Percentiles rank a stretch among this genome's conserved stretches.
These are phyloP conservation scores for Aspergillus pseudoterreus DNA, from an alignment of 2,329 filamentous ascomycete genomes.

Conservation along the genomic window DNA sequence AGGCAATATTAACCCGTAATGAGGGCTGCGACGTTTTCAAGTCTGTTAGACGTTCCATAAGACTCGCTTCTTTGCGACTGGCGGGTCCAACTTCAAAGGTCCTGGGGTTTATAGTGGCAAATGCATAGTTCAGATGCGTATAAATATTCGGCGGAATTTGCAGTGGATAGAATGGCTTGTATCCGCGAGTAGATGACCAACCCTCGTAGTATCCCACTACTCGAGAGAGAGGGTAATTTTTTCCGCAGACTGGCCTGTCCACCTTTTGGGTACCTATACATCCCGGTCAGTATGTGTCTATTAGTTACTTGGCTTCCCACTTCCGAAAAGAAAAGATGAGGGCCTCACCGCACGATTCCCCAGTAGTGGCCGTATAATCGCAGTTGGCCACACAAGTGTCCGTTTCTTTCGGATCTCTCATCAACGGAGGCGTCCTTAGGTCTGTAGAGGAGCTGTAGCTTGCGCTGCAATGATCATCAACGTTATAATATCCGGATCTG, in stretches of 20 bases:
- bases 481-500: neutral
- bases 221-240: neutral
- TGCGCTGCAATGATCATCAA: neutral
- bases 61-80: neutral
- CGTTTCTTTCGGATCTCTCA: neutral
- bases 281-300: neutral
- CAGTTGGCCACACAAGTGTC: neutral
- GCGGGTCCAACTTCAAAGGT: constrained; percentile 7
- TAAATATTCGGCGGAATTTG: constrained; percentile 13
- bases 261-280: constrained; percentile 1
- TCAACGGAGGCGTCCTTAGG: neutral
- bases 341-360: constrained; percentile 8
- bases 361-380: neutral
- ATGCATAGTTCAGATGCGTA: constrained; percentile 12
- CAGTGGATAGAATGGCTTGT: constrained; percentile 13
- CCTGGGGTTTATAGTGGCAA: constrained; percentile 6
- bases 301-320: neutral
- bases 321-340: too few species aligned
- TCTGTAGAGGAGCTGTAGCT: neutral
- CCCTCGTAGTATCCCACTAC: constrained; percentile 36
- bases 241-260: neutral
- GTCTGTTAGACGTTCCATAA: constrained; percentile 18
- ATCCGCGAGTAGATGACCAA: constrained; percentile 22
- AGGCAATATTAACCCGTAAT: constrained; percentile 32
- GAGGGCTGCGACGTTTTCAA: constrained; percentile 27